phyloP scores from a whole-genome alignment of 2,329 filamentous ascomycete genomes.

The Calycina herbarum region DNA sequence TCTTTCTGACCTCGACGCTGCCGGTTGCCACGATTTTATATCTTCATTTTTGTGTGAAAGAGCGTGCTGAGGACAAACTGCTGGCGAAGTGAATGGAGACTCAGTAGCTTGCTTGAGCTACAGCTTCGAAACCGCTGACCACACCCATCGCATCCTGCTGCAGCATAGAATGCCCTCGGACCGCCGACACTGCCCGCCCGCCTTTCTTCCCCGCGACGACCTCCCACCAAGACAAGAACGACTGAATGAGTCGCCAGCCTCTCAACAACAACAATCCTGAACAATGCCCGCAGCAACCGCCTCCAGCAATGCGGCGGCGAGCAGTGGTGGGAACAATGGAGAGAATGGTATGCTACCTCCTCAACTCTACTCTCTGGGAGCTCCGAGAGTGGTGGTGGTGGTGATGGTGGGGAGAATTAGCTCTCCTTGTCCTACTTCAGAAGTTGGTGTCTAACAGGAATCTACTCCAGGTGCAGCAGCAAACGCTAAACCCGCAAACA shows the following conservation, averaged over 20 bases:
- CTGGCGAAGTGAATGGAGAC: constrained; percentile 1
- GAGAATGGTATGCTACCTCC: constrained; percentile 35
- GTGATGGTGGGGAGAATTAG: constrained; percentile 13
- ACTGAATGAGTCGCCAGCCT: constrained; percentile 30
- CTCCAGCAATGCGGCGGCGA: constrained; percentile 28
- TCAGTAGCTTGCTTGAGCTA: neutral
- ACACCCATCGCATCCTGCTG: neutral
- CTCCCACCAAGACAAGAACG: constrained; percentile 25
- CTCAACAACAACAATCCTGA: constrained; percentile 28
- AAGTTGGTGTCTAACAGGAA: constrained; percentile 8
- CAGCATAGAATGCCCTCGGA: neutral
- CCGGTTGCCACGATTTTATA: constrained; percentile 6
- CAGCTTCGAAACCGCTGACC: neutral
- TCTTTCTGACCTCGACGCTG: neutral
- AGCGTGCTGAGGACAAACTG: neutral
- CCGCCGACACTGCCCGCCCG: constrained; percentile 23
- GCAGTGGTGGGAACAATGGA: constrained; percentile 31
- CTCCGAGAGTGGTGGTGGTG: neutral
- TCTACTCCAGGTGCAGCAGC: constrained; percentile 20
- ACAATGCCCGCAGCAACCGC: constrained; percentile 36
- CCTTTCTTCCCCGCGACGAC: constrained; percentile 18
- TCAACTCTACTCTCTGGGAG: neutral
- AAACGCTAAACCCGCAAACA: constrained; percentile 33
- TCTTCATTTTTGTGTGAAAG: neutral
- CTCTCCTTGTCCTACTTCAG: constrained; percentile 15